Base-by-base conservation (phyloP, 345 rosid genomes). In the Hypericum androsaemum region DNA sequence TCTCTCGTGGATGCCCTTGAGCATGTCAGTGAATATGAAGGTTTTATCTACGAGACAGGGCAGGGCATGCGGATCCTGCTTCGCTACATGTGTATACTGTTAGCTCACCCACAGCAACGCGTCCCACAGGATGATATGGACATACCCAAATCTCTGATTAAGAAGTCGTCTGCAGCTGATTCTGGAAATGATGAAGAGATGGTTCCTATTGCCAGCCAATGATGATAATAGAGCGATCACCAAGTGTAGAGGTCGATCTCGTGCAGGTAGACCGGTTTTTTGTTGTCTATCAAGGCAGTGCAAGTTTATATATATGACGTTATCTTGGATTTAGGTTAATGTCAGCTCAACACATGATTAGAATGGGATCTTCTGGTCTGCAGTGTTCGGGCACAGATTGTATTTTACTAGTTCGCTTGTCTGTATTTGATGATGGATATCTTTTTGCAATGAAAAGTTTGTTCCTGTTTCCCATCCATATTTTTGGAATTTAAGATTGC, bases 101-200 rank as follows among this genome's bases (percentile, higher is more conserved):
- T 90, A 55, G 60, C 80, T 0, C 96, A 90, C 59, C 96, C 95
- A 57, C 98, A 90, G 54, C 98, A 90, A 47, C 86, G 95, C 16
- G 77, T 86, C 60, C 40, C 81, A 10, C 96, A 84, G 64, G 95
- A 90, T 5, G 78, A 74, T 61, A 41, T 81, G 7, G 92, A 84
- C 65, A 68, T 81, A 59, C 98, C 98, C 56, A 84, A 68, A 75
- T 72, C 89, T 45, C 83, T 87, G 22, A 43, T 58, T 28, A 90
- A 83, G 80, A 87, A 83, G 56, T 48, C 75, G 6, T 66, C 72
- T 36, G 66, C 67, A 32, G 39, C 68, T 53, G 96, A 87, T 36
- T 52, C 86, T 2, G 43, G 64, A 7, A 77, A 58, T 48, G 67
- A 60, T 38, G 81, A 82, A 43, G 96, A 80, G 48, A 56, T 6